Percentiles rank a stretch among this genome's conserved stretches.
These are phyloP conservation scores for Straminergon stramineum DNA, from an alignment of 225 moss, liverwort and hornwort genomes.

Conservation along the genomic window DNA sequence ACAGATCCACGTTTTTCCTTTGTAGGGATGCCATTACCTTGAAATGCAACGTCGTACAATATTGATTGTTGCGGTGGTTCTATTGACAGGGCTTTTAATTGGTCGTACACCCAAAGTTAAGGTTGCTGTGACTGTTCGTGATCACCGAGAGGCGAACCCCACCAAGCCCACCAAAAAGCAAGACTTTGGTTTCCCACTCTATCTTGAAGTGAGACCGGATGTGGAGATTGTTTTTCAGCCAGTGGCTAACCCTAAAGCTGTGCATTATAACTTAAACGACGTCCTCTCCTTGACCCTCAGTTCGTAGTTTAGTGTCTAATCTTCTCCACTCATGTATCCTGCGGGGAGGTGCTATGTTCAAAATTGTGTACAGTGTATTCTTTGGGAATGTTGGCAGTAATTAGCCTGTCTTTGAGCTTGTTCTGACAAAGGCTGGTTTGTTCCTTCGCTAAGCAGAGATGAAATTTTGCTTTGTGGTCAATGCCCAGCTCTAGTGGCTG, in stretches of 20 bases:
- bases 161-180: conserved; percentile 15
- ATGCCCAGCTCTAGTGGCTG: neutral
- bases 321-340: neutral
- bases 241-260: conserved; percentile 28
- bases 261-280: conserved; percentile 38
- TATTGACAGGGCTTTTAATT: conserved; percentile 20
- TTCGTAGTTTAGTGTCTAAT: neutral
- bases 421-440: neutral
- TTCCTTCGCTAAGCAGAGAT: neutral
- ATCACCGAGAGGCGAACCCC: conserved; percentile 29
- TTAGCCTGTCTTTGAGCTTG: neutral
- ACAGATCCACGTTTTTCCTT: neutral
- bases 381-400: neutral
- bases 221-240: conserved; percentile 44
- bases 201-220: conserved; percentile 41
- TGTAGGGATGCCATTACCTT: neutral
- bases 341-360: neutral
- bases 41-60: neutral
- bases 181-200: conserved; percentile 13
- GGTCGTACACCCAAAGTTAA: conserved; percentile 42
- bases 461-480: neutral
- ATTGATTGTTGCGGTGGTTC: neutral
- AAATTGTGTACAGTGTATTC: neutral
- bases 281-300: conserved; percentile 49
- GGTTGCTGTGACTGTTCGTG: conserved; percentile 30